A percentile compares a stretch with the other conserved stretches of the same genome.
These are phyloP conservation scores for Backusella parvicylindrica DNA, from an alignment of 192 early-diverging fungal species.

Conservation along the genomic window DNA sequence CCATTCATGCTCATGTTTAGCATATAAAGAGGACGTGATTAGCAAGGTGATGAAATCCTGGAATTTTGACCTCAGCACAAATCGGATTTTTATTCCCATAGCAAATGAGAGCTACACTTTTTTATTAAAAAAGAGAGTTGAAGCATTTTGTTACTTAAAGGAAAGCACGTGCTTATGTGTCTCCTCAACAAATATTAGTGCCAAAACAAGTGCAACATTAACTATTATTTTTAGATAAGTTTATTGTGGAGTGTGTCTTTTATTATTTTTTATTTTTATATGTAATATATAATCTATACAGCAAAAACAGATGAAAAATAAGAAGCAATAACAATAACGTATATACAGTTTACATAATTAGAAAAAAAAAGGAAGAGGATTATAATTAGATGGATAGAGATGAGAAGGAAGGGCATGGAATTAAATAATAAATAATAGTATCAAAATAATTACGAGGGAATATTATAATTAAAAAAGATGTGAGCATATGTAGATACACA, in stretches of 20 bases:
- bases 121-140: not conserved
- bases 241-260: not conserved
- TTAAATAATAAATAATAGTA: not conserved
- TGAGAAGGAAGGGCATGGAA: not conserved
- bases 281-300: not conserved
- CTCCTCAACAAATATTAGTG: not conserved
- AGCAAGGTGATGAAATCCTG: not conserved
- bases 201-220: not conserved
- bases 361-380: not conserved
- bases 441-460: not conserved
- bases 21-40: not conserved
- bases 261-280: not conserved
- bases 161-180: not conserved
- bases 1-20: not conserved
- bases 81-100: not conserved
- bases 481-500: not conserved
- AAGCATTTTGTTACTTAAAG: not conserved
- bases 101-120: not conserved
- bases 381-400: not conserved
- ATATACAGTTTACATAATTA: not conserved
- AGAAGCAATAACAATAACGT: not conserved
- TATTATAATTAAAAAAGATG: not conserved
- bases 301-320: not conserved
- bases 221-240: not conserved
- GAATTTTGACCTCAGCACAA: not conserved